Conservation (phyloP, 2,329 filamentous ascomycete species). For the Uncinocarpus reesii region DNA sequence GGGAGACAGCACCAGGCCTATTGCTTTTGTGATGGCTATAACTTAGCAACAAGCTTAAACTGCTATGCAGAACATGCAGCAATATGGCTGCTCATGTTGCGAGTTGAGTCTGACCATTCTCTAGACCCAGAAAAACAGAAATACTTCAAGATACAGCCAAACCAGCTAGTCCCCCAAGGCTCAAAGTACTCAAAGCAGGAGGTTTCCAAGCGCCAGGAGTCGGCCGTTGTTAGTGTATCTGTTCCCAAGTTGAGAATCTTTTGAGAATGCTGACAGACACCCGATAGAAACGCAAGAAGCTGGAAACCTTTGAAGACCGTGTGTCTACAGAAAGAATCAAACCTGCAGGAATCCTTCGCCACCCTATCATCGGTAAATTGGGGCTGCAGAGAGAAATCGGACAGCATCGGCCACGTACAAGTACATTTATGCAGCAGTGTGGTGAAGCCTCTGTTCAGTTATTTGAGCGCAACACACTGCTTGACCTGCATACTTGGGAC, state of each 20-base stretch:
- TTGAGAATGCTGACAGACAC: neutral
- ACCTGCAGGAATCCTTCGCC: constrained; percentile 23
- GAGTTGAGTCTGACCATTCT: neutral
- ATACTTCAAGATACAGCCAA: constrained; percentile 57
- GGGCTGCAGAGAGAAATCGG: constrained; percentile 26
- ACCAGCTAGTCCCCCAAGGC: constrained; percentile 39
- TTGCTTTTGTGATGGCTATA: no score
- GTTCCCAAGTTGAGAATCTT: neutral
- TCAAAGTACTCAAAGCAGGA: constrained; percentile 18
- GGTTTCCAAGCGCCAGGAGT: constrained; percentile 12
- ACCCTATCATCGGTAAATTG: constrained; percentile 22
- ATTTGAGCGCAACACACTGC: constrained; percentile 24
- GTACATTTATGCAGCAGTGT: constrained; percentile 22
- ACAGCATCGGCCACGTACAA: constrained; percentile 14
- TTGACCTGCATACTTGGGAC: constrained; percentile 22
- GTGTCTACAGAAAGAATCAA: constrained; percentile 28
- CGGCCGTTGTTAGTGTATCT: constrained; percentile 7
- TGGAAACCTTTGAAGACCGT: constrained; percentile 22
- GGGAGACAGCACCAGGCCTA: no score
- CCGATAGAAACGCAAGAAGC: constrained; percentile 24
- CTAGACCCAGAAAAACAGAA: constrained; percentile 46
- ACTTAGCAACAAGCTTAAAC: no score
- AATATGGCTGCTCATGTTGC: no score
- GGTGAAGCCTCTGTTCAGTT: constrained; percentile 27
- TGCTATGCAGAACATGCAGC: no score